Base-by-base conservation (phyloP, 2,329 filamentous ascomycete species). In the Falciphora oryzae region DNA sequence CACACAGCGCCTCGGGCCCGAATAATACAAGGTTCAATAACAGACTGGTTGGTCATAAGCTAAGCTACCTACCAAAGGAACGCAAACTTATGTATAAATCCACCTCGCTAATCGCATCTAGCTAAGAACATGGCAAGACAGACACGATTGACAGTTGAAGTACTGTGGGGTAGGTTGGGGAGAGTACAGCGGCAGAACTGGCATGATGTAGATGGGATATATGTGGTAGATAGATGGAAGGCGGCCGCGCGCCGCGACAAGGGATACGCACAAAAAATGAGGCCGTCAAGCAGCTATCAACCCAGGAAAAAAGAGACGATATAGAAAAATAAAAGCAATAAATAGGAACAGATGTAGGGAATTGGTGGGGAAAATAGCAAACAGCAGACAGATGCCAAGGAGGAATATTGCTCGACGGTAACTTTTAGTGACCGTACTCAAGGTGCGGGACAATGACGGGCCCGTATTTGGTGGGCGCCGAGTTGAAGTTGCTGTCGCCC, bases 361-460 rank as follows among this genome's bases (percentile, higher is more conserved):
- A 27, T 27, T 22, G 31, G 29, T 44, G 28, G 58, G 57, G 60
- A 64, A 50, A 28, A 66, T 61, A 66, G 61, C 62, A 67, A 38
- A 64, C 65, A 65, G 28, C 63, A 67, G 63, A 31, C 60, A 38
- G 44, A 59, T 62, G n/a, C 57, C 10, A 50, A 59, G 44, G 35
- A 4, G 44, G 32, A 64, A 59, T 57, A 66, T 56, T 64, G 62
- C 62, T 28, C 32, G 59, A 31, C 44, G 50, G 35, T 44, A 14
- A 44, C 38, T 25, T 58, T 64, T 67, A 91, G 71, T 86, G 79
- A 27, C 90, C 90, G 79, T 87, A 89, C 75, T 93, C 91, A 68
- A 94, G 77, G 76, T 89, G 93, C 56, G 95, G 95, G 70, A 99
- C 88, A 77, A 98, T 93, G 22, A 99, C 95, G 14, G 95, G 95